phyloP scores from a whole-genome alignment of 371 early-diverging fungal species.

The Rhizopus microsporus region DNA sequence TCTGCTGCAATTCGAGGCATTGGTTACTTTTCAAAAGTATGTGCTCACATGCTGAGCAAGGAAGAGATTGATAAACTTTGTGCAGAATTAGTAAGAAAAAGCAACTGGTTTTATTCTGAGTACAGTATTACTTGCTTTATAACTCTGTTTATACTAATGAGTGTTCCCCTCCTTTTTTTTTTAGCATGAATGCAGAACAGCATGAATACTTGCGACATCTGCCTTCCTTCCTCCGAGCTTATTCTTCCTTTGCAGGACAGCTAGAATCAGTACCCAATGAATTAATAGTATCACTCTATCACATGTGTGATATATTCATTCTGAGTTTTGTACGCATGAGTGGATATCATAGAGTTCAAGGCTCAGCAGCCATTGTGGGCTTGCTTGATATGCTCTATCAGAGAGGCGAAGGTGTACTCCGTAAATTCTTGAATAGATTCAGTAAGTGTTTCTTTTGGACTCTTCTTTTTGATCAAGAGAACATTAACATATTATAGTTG shows the following conservation, averaged over 20 bases:
- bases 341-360: conserved; percentile 39
- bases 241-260: conserved; percentile 55
- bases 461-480: not conserved
- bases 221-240: conserved; percentile 68
- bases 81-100: conserved; percentile 53
- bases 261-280: conserved; percentile 46
- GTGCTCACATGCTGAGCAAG: conserved; percentile 42
- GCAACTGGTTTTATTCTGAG: conserved; percentile 61
- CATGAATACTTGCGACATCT: conserved; percentile 47
- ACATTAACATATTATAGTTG: conserved; percentile 39
- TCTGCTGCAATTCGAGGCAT: conserved; percentile 72
- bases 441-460: conserved; percentile 38
- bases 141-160: not conserved
- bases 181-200: conserved; percentile 40
- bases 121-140: conserved; percentile 24
- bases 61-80: conserved; percentile 50
- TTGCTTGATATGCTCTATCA: conserved; percentile 53
- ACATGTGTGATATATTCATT: conserved; percentile 49
- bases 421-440: conserved; percentile 43
- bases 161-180: not conserved
- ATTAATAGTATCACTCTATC: conserved; percentile 51
- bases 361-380: conserved; percentile 46
- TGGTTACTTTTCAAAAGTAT: conserved; percentile 71
- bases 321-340: conserved; percentile 43
- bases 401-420: conserved; percentile 52